Evolutionary conservation across 2,329 filamentous ascomycete genomes (phyloP).

Genomic region (Ascochyta lentis): DNA sequence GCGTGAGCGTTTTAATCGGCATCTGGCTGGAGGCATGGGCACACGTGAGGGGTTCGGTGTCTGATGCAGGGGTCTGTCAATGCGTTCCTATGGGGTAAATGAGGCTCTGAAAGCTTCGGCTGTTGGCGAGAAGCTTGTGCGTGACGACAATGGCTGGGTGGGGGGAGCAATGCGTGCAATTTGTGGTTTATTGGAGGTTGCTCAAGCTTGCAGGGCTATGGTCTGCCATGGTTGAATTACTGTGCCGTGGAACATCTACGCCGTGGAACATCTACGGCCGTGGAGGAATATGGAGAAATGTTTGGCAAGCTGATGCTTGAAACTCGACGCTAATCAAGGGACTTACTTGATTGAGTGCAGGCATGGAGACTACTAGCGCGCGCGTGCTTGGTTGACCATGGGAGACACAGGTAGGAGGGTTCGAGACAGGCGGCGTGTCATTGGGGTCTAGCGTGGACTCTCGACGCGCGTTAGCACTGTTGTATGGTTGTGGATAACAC

Average conservation of each 20-base stretch:
- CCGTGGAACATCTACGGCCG: conserved; percentile 15
- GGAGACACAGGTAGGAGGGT: not conserved
- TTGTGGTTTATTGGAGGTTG: not conserved
- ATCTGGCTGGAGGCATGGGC: not conserved
- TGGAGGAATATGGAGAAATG: conserved; percentile 3
- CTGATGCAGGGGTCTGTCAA: too few species aligned
- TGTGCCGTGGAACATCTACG: conserved; percentile 3
- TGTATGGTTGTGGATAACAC: not conserved
- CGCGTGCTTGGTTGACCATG: not conserved
- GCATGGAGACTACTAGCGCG: not conserved
- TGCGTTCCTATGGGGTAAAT: not conserved
- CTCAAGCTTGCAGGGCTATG: not conserved
- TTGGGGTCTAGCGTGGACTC: too few species aligned
- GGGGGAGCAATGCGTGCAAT: not conserved
- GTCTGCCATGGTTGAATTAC: not conserved
- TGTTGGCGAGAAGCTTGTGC: conserved; percentile 15
- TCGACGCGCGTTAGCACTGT: conserved; percentile 2
- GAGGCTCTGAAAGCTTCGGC: conserved; percentile 16
- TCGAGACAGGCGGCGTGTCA: not conserved
- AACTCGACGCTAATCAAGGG: not conserved
- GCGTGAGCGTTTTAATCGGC: conserved; percentile 17
- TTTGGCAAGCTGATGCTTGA: too few species aligned
- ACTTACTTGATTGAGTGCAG: not conserved
- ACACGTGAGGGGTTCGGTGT: not conserved
- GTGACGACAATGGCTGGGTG: not conserved